These are phyloP conservation scores for Periconia sp. DNA, from an alignment of 2,329 filamentous ascomycete species.

Conservation along the genomic window DNA sequence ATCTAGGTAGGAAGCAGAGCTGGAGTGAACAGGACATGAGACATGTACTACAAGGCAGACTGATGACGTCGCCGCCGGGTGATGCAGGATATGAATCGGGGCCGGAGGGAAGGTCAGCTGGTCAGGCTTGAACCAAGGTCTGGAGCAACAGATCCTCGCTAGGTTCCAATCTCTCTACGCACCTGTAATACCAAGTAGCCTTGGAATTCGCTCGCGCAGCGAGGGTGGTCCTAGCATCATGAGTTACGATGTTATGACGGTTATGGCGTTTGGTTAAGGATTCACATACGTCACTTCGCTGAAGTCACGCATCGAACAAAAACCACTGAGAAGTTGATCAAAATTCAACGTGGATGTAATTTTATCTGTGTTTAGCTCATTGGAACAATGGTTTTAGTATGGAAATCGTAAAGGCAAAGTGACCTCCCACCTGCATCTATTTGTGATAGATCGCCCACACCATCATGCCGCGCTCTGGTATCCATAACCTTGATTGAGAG, in stretches of 20 bases:
- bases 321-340: not conserved
- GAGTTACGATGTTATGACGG: slow-evolving; percentile 1
- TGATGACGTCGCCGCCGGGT: slow-evolving; percentile 30
- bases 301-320: not conserved
- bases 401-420: too few relatives aligned
- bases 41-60: slow-evolving; percentile 32
- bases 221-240: not conserved
- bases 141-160: too few relatives aligned
- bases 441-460: too few relatives aligned
- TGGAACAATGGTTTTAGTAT: too few relatives aligned
- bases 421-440: too few relatives aligned
- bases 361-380: too few relatives aligned
- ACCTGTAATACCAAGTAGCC: not conserved
- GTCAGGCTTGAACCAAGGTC: too few relatives aligned
- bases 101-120: slow-evolving; percentile 1
- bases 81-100: slow-evolving; percentile 33
- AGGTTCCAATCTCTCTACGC: too few relatives aligned
- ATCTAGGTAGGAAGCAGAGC: slow-evolving; percentile 36
- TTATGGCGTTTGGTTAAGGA: slow-evolving; percentile 1
- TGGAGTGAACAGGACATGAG: slow-evolving; percentile 45
- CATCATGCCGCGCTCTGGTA: too few relatives aligned
- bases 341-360: not conserved
- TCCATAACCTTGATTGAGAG: too few relatives aligned
- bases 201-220: not conserved
- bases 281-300: not conserved